phyloP scores from a whole-genome alignment of 2,329 filamentous ascomycete genomes.

The Amesomyces nigricolor region DNA sequence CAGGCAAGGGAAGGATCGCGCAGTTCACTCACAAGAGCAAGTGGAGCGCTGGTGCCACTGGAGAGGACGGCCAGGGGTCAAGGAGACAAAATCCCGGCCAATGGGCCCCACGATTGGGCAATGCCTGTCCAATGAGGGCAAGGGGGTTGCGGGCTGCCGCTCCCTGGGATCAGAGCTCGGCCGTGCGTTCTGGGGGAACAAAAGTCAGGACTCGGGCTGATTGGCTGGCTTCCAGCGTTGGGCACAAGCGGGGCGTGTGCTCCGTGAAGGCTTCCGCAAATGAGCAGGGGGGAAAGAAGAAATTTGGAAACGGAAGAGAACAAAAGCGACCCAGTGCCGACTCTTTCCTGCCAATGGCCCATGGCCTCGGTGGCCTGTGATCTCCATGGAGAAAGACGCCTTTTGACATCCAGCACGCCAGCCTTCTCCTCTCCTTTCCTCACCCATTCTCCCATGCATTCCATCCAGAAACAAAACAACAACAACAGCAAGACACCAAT shows the following conservation, averaged over 20 bases:
- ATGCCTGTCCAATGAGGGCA: constrained; percentile 14
- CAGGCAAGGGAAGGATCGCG: constrained; percentile 20
- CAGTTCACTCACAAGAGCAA: constrained; percentile 11
- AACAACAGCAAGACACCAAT: not conserved
- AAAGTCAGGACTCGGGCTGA: constrained; percentile 6
- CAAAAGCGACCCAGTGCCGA: constrained; percentile 1
- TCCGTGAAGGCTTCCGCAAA: constrained; percentile 12
- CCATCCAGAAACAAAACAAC: too few species aligned
- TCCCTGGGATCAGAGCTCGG: constrained; percentile 6
- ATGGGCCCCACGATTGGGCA: constrained; percentile 20
- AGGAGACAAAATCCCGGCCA: constrained; percentile 17
- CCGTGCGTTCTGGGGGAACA: constrained; percentile 21
- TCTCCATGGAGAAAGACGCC: too few species aligned
- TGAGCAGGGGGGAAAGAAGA: constrained; percentile 18
- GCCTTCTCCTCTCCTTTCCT: too few species aligned
- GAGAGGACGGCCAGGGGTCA: constrained; percentile 12
- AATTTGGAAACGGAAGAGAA: constrained; percentile 20
- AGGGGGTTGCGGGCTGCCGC: constrained; percentile 9
- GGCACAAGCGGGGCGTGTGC: constrained; percentile 8
- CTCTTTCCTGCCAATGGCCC: too few species aligned
- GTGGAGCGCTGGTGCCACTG: constrained; percentile 9
- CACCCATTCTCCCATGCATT: too few species aligned
- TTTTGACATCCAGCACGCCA: too few species aligned
- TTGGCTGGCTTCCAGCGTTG: constrained; percentile 14
- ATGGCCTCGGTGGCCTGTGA: too few species aligned